These are phyloP conservation scores for Elymus sibiricus DNA, from an alignment of 176 grass and related monocot genomes.

Conservation along the genomic window DNA sequence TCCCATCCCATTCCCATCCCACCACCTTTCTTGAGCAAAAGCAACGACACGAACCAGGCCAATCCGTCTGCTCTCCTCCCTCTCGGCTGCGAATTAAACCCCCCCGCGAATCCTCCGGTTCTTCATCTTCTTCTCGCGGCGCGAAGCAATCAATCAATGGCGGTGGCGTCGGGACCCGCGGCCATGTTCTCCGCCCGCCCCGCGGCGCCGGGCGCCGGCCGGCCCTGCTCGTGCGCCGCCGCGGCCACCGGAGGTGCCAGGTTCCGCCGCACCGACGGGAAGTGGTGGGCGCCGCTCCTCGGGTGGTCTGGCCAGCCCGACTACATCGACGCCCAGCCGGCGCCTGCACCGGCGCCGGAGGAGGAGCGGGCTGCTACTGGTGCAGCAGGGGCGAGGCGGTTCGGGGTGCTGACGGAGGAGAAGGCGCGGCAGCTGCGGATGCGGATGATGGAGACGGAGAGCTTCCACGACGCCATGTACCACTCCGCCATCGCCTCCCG, in stretches of 20 bases:
- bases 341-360: neutral
- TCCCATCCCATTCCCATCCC: too few relatives aligned
- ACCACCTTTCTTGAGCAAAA: too few relatives aligned
- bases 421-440: slow-evolving; percentile 82
- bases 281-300: slow-evolving; percentile 92
- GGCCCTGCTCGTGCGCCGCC: neutral
- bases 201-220: neutral
- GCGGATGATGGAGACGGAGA: slow-evolving; percentile 75
- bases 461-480: slow-evolving; percentile 92
- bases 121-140: too few relatives aligned
- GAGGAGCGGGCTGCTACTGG: neutral
- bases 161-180: neutral
- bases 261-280: slow-evolving; percentile 19
- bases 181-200: neutral
- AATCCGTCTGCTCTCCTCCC: too few relatives aligned
- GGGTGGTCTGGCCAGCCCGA: slow-evolving; percentile 76
- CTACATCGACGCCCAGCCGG: slow-evolving; percentile 60
- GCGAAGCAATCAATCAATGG: neutral
- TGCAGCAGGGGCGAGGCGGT: slow-evolving; percentile 17
- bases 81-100: too few relatives aligned
- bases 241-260: neutral
- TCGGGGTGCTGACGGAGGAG: slow-evolving; percentile 82
- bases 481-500: slow-evolving; percentile 98
- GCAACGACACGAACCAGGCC: too few relatives aligned
- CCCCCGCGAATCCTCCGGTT: too few relatives aligned